Evolutionary conservation across 805 yeast genomes (phyloP).

Genomic region (Saccharomycopsis microspora): DNA sequence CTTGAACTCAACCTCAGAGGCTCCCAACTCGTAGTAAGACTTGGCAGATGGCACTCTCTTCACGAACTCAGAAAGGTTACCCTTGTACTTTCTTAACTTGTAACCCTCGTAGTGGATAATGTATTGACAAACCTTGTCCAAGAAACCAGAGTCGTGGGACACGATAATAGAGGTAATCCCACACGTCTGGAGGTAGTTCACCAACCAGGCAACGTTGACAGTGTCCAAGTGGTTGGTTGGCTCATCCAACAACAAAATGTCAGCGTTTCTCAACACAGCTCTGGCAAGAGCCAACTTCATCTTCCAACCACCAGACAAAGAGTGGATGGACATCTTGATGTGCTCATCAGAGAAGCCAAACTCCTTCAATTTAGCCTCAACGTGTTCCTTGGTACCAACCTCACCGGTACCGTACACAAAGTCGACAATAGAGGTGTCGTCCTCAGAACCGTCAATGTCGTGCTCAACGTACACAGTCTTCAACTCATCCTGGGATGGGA

Average conservation of each 20-base stretch:
- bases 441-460: slow-evolving; percentile 97
- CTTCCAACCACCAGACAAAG: slow-evolving; percentile 99
- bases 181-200: slow-evolving; percentile 97
- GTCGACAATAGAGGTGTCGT: slow-evolving; percentile 88
- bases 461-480: slow-evolving; percentile 99
- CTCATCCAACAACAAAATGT: slow-evolving; percentile 94
- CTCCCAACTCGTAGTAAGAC: slow-evolving; percentile 97
- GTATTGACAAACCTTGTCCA: slow-evolving; percentile 94
- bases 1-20: slow-evolving; percentile 89
- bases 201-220: slow-evolving; percentile 99
- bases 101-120: slow-evolving; percentile 99
- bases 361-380: slow-evolving; percentile 67
- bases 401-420: slow-evolving; percentile 80
- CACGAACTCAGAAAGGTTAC: slow-evolving; percentile 98
- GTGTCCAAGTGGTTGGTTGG: slow-evolving; percentile 99
- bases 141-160: slow-evolving; percentile 99
- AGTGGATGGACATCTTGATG: slow-evolving; percentile 87
- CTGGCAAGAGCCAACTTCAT: slow-evolving; percentile 99
- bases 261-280: slow-evolving; percentile 98
- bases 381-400: slow-evolving; percentile 64
- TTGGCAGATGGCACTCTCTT: slow-evolving; percentile 98
- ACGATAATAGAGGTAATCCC: slow-evolving; percentile 97
- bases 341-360: slow-evolving; percentile 91
- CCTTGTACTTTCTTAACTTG: slow-evolving; percentile 99
- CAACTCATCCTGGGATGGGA: slow-evolving; percentile 99